These are phyloP conservation scores for Haplographium delicatum DNA, from an alignment of 495 filamentous ascomycete species.

Conservation along the genomic window DNA sequence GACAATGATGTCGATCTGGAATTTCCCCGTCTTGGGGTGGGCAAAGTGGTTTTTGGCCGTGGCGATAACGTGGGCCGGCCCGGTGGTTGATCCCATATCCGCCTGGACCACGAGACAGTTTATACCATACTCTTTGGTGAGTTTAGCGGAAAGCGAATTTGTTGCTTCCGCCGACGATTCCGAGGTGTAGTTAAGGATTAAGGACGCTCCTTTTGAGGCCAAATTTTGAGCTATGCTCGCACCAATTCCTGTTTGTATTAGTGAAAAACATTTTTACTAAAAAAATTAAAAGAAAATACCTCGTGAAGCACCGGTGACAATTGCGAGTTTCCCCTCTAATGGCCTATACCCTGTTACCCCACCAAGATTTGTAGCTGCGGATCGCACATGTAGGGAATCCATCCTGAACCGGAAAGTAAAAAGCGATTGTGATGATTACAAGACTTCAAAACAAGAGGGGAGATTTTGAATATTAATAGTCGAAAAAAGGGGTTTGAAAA, in stretches of 20 bases:
- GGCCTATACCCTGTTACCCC: slow-evolving; percentile 23
- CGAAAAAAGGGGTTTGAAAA: slow-evolving; percentile 19
- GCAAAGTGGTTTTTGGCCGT: slow-evolving; percentile 28
- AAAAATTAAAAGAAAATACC: slow-evolving; percentile 38
- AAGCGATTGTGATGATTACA: no score
- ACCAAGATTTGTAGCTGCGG: slow-evolving; percentile 18
- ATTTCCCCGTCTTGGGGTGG: slow-evolving; percentile 24
- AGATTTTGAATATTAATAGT: background rate
- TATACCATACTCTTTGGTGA: slow-evolving; percentile 31
- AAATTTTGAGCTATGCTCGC: slow-evolving; percentile 77
- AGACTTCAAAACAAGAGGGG: slow-evolving; percentile 1
- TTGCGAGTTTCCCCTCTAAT: slow-evolving; percentile 64
- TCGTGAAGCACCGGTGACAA: slow-evolving; percentile 73
- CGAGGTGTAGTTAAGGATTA: slow-evolving; percentile 72
- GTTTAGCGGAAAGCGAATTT: slow-evolving; percentile 32
- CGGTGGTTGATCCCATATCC: slow-evolving; percentile 37
- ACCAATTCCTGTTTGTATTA: slow-evolving; percentile 66
- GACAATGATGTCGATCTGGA: slow-evolving; percentile 80
- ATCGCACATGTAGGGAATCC: slow-evolving; percentile 14
- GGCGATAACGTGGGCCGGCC: slow-evolving; percentile 33
- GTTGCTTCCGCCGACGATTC: slow-evolving; percentile 41
- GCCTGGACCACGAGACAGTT: slow-evolving; percentile 35
- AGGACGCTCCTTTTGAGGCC: slow-evolving; percentile 63
- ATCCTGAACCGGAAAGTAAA: slow-evolving; percentile 15
- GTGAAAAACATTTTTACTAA: background rate